phyloP scores from a whole-genome alignment of 805 yeast species.

The Candida ortonii region DNA sequence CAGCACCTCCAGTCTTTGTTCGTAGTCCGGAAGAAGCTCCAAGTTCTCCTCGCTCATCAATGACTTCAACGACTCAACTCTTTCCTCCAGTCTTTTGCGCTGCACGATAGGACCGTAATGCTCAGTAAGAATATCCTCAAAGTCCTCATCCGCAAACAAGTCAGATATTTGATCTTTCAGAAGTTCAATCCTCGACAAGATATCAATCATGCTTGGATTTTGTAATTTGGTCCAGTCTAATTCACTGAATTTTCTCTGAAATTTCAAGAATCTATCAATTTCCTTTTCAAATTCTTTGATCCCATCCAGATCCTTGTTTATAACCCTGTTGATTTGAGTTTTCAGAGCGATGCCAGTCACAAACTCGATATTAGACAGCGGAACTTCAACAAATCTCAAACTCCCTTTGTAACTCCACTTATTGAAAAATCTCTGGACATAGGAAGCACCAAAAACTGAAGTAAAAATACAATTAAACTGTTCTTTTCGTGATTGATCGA shows the following conservation, averaged over 20 bases:
- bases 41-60: constrained; percentile 82
- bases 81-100: constrained; percentile 42
- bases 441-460: constrained; percentile 28
- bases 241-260: constrained; percentile 44
- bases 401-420: constrained; percentile 26
- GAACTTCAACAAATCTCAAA: constrained; percentile 36
- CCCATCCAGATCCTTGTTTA: constrained; percentile 36
- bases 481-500: constrained; percentile 25
- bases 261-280: constrained; percentile 35
- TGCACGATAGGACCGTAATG: constrained; percentile 37
- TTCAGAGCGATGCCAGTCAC: constrained; percentile 39
- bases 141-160: constrained; percentile 29
- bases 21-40: constrained; percentile 89
- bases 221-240: constrained; percentile 38
- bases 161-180: constrained; percentile 21
- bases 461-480: constrained; percentile 24
- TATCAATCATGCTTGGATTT: constrained; percentile 35
- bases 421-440: constrained; percentile 36
- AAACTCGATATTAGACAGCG: constrained; percentile 41
- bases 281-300: constrained; percentile 37
- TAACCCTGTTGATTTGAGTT: constrained; percentile 33
- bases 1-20: constrained; percentile 78
- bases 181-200: constrained; percentile 37
- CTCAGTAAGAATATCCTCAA: constrained; percentile 12
- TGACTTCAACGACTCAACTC: constrained; percentile 55